Evolutionary conservation across 306 rosid genomes (phyloP).

Genomic region (Ziziphus jujuba): DNA sequence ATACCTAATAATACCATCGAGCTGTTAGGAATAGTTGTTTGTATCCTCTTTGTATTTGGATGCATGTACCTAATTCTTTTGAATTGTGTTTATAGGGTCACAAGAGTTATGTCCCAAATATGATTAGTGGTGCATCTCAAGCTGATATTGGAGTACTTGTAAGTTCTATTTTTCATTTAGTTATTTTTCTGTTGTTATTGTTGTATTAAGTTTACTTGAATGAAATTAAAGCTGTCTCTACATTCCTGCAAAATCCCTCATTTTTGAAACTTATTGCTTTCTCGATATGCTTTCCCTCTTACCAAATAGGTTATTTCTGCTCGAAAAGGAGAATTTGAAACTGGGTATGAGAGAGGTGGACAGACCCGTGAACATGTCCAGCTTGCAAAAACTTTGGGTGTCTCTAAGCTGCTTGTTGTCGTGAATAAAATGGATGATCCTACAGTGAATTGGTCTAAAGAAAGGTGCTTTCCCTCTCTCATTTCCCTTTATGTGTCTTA

Average conservation of each 20-base stretch:
- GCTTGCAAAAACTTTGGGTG: constrained; percentile 96
- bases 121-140: constrained; percentile 99
- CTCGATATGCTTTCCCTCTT: constrained; percentile 8
- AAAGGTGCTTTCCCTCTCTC: constrained; percentile 51
- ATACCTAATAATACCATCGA: not conserved
- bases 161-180: constrained; percentile 20
- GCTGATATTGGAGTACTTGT: constrained; percentile 99
- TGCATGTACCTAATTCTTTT: not conserved
- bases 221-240: not conserved
- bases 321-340: constrained; percentile 97
- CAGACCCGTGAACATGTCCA: constrained; percentile 99
- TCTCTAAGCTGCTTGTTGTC: constrained; percentile 83
- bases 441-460: constrained; percentile 93
- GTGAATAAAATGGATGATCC: constrained; percentile 98
- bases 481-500: constrained; percentile 1
- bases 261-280: not conserved
- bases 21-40: not conserved
- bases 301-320: constrained; percentile 86
- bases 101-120: constrained; percentile 98
- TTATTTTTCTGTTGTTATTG: not conserved
- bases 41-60: not conserved
- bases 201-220: not conserved
- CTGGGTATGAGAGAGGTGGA: constrained; percentile 99
- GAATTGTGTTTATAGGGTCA: constrained; percentile 59
- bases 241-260: not conserved